phyloP scores from a whole-genome alignment of 1,139 yeast species.

The Yamadazyma atlantica region DNA sequence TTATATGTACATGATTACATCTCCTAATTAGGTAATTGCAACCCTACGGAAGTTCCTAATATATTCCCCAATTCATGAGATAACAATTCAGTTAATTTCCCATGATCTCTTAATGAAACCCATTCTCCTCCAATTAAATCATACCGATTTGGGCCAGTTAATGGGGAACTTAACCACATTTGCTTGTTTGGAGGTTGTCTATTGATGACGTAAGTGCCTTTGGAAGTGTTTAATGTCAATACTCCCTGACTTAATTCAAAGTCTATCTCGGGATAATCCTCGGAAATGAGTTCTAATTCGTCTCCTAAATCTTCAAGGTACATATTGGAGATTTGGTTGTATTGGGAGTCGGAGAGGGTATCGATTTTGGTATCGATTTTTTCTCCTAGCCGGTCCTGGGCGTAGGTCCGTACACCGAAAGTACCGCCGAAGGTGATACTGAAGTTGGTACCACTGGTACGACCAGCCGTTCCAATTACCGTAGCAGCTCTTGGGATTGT shows the following conservation, averaged over 20 bases:
- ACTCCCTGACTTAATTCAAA: conserved; percentile 87
- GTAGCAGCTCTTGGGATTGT: too few relatives aligned
- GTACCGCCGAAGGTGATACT: too few relatives aligned
- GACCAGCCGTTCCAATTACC: too few relatives aligned
- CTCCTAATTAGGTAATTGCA: conserved; percentile 17
- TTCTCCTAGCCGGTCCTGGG: conserved; percentile 37
- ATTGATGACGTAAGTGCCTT: conserved; percentile 84
- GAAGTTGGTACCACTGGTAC: too few relatives aligned
- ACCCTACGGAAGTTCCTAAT: conserved; percentile 24
- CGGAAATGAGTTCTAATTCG: conserved; percentile 63
- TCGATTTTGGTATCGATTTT: conserved; percentile 51
- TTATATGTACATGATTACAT: too few relatives aligned
- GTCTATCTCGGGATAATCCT: conserved; percentile 60
- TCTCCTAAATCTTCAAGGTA: conserved; percentile 66
- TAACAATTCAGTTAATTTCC: conserved; percentile 47
- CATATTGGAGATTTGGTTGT: conserved; percentile 57
- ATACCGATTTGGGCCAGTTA: conserved; percentile 83
- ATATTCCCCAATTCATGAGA: conserved; percentile 47
- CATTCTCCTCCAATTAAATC: conserved; percentile 59
- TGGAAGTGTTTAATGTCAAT: conserved; percentile 59
- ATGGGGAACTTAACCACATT: conserved; percentile 88
- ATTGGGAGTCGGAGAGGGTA: conserved; percentile 46
- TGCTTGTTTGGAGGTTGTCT: conserved; percentile 94
- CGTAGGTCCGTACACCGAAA: too few relatives aligned
- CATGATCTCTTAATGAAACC: conserved; percentile 60